Evolutionary conservation across 2,329 filamentous ascomycete genomes (phyloP).

Genomic region (Colletotrichum orchidophilum): DNA sequence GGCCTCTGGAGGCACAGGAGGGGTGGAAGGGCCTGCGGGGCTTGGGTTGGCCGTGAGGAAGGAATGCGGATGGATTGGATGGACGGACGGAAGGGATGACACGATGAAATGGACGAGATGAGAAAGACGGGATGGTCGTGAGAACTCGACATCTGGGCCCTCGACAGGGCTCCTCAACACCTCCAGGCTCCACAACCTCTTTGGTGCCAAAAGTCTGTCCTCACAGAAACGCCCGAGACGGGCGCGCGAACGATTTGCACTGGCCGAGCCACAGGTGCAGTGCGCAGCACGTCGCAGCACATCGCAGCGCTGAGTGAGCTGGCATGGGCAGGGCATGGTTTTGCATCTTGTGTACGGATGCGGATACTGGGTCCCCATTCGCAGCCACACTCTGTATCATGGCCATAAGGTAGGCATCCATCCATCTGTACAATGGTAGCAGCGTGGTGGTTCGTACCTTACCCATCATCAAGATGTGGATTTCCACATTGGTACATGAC

Average conservation of each 20-base stretch:
- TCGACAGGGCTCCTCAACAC: not conserved
- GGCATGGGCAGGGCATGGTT: not conserved
- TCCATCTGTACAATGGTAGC: not conserved
- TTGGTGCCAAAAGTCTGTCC: not conserved
- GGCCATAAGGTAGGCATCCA: not conserved
- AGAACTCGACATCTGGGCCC: not conserved
- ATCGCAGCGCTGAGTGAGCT: constrained; percentile 6
- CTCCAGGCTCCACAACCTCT: not conserved
- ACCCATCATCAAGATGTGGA: constrained; percentile 16
- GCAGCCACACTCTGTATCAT: not conserved
- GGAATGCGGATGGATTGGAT: constrained; percentile 3
- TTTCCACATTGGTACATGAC: constrained; percentile 10
- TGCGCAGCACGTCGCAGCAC: not conserved
- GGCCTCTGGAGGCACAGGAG: not conserved
- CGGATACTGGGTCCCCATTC: not conserved
- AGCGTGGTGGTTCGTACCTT: not conserved
- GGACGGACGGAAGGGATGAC: not conserved
- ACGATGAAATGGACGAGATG: constrained; percentile 4
- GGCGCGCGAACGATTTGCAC: constrained; percentile 1
- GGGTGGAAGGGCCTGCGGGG: constrained; percentile 3
- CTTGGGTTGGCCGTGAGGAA: not conserved
- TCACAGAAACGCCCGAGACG: constrained; percentile 25
- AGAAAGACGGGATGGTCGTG: not conserved
- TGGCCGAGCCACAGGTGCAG: not conserved
- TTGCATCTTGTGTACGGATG: too few relatives aligned